Evolutionary conservation across 768 basidiomycete genomes (phyloP), one percentile per base, ranked within the genome.

Genomic region (Sistotremastrum niveocremeum): DNA sequence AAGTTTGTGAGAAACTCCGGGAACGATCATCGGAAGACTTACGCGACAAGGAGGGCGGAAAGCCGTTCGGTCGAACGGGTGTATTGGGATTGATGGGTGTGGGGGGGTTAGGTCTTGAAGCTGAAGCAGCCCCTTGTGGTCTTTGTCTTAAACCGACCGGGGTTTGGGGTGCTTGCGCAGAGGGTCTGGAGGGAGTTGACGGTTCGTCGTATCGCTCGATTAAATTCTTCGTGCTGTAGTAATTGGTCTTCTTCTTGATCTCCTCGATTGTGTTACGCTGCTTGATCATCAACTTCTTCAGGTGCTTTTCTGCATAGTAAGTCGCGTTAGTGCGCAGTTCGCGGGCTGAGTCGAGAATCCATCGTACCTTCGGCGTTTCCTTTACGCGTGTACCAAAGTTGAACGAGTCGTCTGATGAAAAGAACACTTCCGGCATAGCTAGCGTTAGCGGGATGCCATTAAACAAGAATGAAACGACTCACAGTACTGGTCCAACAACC

Each of bases 221-320:
- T 39, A 99, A 70, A 54, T 83, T 87, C 44, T 85, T 80, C 31
- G 91, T 99, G 7, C 77, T 77, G 59, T 99, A 88, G 62, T 87
- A 99, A 54, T 97, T 94, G 2, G 93, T 97, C 60, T 86, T 90
- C 68, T 90, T 89, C 72, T 99, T 99, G 53, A 98, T 87, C 54
- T 95, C 93, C 51, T 94, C 90, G 35, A 99, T 75, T 57, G 86
- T 90, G 28, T 72, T 70, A 12, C 86, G 81, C 51, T 93, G 89
- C 56, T 82, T 69, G 56, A 81, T 82, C 57, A 84, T 71, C 3
- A 91, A 67, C 1, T 62, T 61, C 46, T 81, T 80, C 11, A 98
- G 70, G 3, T 78, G 77, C 60, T 77, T 84, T 63, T 98, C 93
- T 95, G 58, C 29, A 45, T 11, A 38, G n/a, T 20, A 20, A 37